A percentile compares a stretch with the other conserved stretches of the same genome.
Evolutionary conservation across 1,139 yeast species (phyloP).

Genomic region (Protomyces inouyei): DNA sequence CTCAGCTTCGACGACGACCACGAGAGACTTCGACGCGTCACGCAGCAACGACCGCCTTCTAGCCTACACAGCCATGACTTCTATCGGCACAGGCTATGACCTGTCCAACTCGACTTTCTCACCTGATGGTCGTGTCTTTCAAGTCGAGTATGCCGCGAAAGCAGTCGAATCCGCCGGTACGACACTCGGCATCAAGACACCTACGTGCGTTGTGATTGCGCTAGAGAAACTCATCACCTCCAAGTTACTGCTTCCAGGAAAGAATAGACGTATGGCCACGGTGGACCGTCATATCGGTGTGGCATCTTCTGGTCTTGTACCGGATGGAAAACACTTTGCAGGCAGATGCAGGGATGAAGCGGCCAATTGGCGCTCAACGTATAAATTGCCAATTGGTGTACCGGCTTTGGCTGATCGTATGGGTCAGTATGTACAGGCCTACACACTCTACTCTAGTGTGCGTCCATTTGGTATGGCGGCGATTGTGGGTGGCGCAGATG

Average conservation of each 20-base stretch:
- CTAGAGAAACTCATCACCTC: constrained; percentile 87
- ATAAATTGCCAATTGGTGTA: constrained; percentile 71
- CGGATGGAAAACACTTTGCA: constrained; percentile 94
- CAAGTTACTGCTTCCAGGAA: constrained; percentile 80
- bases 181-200: constrained; percentile 83
- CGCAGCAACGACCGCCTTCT: neutral
- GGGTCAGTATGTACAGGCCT: constrained; percentile 90
- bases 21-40: neutral
- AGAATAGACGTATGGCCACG: constrained; percentile 84
- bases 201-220: constrained; percentile 93
- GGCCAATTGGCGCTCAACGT: constrained; percentile 66
- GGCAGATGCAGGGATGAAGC: constrained; percentile 92
- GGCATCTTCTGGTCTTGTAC: constrained; percentile 85
- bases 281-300: constrained; percentile 92
- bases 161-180: constrained; percentile 94
- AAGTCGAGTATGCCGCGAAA: constrained; percentile 94
- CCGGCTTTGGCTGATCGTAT: constrained; percentile 81
- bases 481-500: constrained; percentile 86
- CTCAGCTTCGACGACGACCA: neutral
- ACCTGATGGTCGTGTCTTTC: constrained; percentile 95
- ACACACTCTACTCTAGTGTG: constrained; percentile 92
- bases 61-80: constrained; percentile 48
- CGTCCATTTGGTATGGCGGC: constrained; percentile 95
- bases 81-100: constrained; percentile 97
- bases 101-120: constrained; percentile 82